phyloP scores from a whole-genome alignment of 108 stramenopile genomes.

The Nitzschia inconspicua region DNA sequence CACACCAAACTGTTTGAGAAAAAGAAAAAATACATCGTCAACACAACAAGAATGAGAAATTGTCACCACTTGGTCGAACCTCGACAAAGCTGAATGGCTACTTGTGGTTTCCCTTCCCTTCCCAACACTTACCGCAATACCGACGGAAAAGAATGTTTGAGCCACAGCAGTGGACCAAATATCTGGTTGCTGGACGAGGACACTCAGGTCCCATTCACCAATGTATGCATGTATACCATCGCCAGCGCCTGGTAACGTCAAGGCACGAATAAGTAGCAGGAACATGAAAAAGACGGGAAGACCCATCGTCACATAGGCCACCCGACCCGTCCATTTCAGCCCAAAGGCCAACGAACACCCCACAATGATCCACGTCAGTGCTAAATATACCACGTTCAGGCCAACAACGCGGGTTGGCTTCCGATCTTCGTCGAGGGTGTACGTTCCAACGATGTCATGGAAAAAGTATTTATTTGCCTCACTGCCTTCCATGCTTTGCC shows the following conservation, averaged over 20 bases:
- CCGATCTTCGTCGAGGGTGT: conserved; percentile 30
- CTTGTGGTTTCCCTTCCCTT: neutral
- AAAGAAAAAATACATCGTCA: neutral
- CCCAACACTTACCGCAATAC: conserved; percentile 22
- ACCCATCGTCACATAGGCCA: conserved; percentile 49
- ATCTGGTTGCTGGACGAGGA: conserved; percentile 33
- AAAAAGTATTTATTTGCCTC: conserved; percentile 38
- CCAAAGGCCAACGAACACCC: conserved; percentile 40
- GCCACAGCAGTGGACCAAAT: conserved; percentile 54
- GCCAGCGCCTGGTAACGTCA: conserved; percentile 27
- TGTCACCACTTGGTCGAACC: neutral
- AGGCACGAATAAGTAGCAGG: conserved; percentile 34
- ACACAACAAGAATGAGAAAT: neutral
- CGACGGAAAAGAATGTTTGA: conserved; percentile 57
- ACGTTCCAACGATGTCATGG: conserved; percentile 37
- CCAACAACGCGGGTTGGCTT: conserved; percentile 37
- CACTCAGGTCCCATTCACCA: conserved; percentile 34
- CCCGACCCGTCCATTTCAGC: conserved; percentile 40
- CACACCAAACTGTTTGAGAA: conserved; percentile 34
- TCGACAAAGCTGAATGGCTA: neutral
- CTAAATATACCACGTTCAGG: conserved; percentile 32
- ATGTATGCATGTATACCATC: conserved; percentile 49
- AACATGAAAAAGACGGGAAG: conserved; percentile 42
- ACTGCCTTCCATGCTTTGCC: conserved; percentile 21
- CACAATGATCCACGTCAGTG: conserved; percentile 30